Evolutionary conservation across 768 basidiomycete genomes (phyloP).

Genomic region (Suillus hirtellus): DNA sequence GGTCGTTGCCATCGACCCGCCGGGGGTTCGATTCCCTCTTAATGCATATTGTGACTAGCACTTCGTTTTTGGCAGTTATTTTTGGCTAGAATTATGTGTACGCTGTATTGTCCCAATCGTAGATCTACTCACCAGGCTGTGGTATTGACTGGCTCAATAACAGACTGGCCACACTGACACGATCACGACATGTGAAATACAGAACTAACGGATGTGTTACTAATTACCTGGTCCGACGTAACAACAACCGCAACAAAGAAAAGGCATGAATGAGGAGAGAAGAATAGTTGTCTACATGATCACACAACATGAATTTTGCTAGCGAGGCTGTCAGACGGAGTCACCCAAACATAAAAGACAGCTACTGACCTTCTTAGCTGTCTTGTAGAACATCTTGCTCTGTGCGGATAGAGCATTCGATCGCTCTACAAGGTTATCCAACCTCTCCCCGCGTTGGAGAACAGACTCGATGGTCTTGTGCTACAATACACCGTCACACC

Average conservation of each 20-base stretch:
- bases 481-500: constrained; percentile 40
- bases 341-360: constrained; percentile 4
- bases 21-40: constrained; percentile 81
- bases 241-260: constrained; percentile 9
- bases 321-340: constrained; percentile 18
- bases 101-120: too few relatives aligned
- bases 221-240: background rate
- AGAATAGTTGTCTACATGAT: constrained; percentile 56
- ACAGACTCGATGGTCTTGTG: constrained; percentile 99
- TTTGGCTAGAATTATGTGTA: background rate
- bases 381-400: constrained; percentile 99
- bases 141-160: background rate
- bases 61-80: background rate
- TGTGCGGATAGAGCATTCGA: constrained; percentile 86
- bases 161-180: background rate
- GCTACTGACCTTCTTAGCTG: constrained; percentile 88
- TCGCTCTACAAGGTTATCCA: constrained; percentile 93
- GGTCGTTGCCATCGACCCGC: constrained; percentile 54
- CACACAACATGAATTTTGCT: constrained; percentile 97
- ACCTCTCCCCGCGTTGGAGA: constrained; percentile 92
- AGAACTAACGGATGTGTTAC: background rate
- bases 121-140: too few relatives aligned
- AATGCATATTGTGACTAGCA: constrained; percentile 39
- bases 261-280: constrained; percentile 16
- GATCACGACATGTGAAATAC: background rate